phyloP scores from a whole-genome alignment of 371 early-diverging fungal genomes.

The Capillidium rhysosporum region DNA sequence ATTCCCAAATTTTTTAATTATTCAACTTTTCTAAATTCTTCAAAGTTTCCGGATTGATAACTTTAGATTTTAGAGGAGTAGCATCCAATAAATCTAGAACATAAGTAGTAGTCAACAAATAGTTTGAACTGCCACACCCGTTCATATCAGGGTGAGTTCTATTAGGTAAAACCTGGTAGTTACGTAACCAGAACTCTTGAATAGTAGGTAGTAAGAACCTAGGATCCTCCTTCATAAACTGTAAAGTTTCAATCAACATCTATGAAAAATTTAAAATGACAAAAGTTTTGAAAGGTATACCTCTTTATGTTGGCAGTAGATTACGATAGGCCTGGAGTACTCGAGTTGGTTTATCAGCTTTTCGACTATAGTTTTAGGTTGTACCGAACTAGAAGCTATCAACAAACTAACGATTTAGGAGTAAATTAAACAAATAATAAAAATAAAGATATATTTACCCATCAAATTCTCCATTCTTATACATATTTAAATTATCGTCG shows the following conservation, averaged over 20 bases:
- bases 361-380: constrained; percentile 43
- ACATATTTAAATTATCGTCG: neutral
- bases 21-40: too few species aligned
- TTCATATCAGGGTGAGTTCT: constrained; percentile 91
- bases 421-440: neutral
- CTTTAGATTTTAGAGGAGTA: constrained; percentile 1
- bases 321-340: constrained; percentile 67
- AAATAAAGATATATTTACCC: constrained; percentile 18
- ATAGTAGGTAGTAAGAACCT: constrained; percentile 61
- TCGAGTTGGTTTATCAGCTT: constrained; percentile 39
- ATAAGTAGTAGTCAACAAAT: constrained; percentile 22
- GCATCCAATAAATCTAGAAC: neutral
- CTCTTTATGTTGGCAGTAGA: constrained; percentile 68
- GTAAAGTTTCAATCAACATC: constrained; percentile 31
- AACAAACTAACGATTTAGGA: neutral
- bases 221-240: constrained; percentile 41
- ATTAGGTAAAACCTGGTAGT: constrained; percentile 67
- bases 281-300: constrained; percentile 9
- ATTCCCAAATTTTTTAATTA: too few species aligned
- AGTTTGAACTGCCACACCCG: constrained; percentile 70
- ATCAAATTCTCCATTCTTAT: constrained; percentile 34
- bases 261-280: constrained; percentile 4
- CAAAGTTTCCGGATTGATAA: too few species aligned
- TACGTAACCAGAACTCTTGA: constrained; percentile 72
- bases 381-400: constrained; percentile 56